Evolutionary conservation across 306 rosid genomes (phyloP).

Genomic region (Geum urbanum): DNA sequence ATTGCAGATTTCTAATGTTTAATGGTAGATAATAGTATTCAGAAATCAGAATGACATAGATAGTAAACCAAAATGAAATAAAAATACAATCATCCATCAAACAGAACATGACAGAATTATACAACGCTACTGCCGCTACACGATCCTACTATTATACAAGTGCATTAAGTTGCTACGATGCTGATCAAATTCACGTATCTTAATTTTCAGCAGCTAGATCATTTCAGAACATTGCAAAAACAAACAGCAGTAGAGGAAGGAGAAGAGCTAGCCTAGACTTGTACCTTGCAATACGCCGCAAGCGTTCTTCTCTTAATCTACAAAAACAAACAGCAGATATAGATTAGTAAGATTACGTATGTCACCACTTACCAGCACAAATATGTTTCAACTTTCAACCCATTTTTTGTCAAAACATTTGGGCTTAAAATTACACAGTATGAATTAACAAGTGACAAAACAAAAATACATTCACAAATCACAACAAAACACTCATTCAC

Average conservation of each 20-base stretch:
- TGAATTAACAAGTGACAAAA: too few relatives aligned
- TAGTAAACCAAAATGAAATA: not conserved
- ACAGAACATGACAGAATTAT: slow-evolving; percentile 1
- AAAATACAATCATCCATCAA: not conserved
- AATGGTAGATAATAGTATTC: not conserved
- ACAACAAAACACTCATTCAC: too few relatives aligned
- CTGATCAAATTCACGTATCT: slow-evolving; percentile 19
- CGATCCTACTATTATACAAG: not conserved
- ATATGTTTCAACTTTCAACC: too few relatives aligned
- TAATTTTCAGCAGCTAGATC: slow-evolving; percentile 62
- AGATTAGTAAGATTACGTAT: not conserved
- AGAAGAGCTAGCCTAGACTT: slow-evolving; percentile 78
- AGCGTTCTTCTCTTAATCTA: slow-evolving; percentile 73
- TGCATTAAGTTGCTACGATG: not conserved
- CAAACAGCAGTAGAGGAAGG: slow-evolving; percentile 54
- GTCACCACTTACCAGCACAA: not conserved
- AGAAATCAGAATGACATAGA: too few relatives aligned
- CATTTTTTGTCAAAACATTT: too few relatives aligned
- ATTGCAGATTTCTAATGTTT: not conserved
- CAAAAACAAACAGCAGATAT: slow-evolving; percentile 7
- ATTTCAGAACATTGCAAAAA: slow-evolving; percentile 48
- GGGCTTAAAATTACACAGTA: too few relatives aligned
- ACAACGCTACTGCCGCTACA: not conserved
- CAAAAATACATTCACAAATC: too few relatives aligned
- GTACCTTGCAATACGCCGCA: slow-evolving; percentile 66